Conservation (phyloP, 2,329 filamentous ascomycete species). For the Talaromyces sp. region DNA sequence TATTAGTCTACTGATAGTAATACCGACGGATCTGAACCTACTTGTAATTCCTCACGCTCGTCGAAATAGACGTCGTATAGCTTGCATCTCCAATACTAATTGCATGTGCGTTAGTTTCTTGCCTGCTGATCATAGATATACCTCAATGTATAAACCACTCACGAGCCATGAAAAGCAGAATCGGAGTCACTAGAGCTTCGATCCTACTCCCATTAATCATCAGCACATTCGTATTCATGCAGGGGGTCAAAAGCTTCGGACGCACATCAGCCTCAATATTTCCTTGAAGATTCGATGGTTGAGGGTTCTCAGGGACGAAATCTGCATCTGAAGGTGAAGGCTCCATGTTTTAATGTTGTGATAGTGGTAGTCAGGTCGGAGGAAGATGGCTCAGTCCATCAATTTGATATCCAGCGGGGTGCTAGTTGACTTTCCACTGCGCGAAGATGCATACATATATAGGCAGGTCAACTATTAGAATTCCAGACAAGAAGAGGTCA, state of each 20-base stretch:
- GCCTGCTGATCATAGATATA: not conserved
- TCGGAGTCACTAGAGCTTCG: slow-evolving; percentile 11
- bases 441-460: not conserved
- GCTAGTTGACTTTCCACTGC: not conserved
- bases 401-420: not conserved
- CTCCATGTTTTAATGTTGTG: not conserved
- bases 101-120: not conserved
- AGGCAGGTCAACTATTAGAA: not conserved
- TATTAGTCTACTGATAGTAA: not conserved
- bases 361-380: not conserved
- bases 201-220: slow-evolving; percentile 1
- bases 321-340: not conserved
- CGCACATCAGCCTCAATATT: slow-evolving; percentile 16
- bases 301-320: slow-evolving; percentile 3
- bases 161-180: slow-evolving; percentile 17
- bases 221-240: not conserved
- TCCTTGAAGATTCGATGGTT: slow-evolving; percentile 9
- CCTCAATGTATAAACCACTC: not conserved
- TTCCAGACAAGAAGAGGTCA: not conserved
- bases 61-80: slow-evolving; percentile 16
- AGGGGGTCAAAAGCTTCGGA: not conserved
- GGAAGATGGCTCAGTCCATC: not conserved
- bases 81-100: slow-evolving; percentile 16
- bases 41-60: slow-evolving; percentile 16
- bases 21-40: not conserved